A percentile compares a stretch with the other conserved stretches of the same genome.
phyloP scores from a whole-genome alignment of 2,329 filamentous ascomycete genomes.

The Thielaviopsis euricoi region DNA sequence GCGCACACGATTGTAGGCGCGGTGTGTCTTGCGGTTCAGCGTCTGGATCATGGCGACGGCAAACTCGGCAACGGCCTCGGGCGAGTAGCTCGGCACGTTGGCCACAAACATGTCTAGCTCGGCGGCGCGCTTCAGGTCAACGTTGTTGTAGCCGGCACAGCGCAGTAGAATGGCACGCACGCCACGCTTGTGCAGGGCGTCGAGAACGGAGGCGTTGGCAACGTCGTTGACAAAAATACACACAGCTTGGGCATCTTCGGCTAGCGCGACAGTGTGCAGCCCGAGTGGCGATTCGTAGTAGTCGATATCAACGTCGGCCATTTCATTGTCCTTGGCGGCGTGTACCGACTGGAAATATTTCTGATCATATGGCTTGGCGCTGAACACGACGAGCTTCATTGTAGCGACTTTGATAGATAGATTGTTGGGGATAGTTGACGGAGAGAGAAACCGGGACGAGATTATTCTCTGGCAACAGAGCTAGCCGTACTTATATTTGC shows the following conservation, averaged over 20 bases:
- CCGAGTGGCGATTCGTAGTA: conserved; percentile 43
- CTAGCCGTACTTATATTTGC: background rate
- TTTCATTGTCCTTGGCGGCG: conserved; percentile 18
- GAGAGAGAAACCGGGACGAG: background rate
- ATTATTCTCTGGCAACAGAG: background rate
- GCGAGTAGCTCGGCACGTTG: conserved; percentile 52
- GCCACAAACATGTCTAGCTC: conserved; percentile 42
- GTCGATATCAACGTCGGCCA: conserved; percentile 28
- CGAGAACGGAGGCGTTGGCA: conserved; percentile 33
- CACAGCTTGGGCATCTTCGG: conserved; percentile 35
- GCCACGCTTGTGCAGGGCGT: conserved; percentile 30
- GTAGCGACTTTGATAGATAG: conserved; percentile 3
- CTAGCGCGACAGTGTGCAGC: conserved; percentile 37
- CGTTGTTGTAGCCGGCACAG: conserved; percentile 53
- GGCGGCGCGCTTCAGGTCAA: conserved; percentile 41
- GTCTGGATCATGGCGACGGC: conserved; percentile 51
- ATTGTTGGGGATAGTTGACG: background rate
- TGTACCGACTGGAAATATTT: conserved; percentile 32
- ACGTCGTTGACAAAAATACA: conserved; percentile 55
- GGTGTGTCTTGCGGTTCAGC: conserved; percentile 50
- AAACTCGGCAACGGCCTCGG: conserved; percentile 54
- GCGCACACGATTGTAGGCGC: conserved; percentile 50
- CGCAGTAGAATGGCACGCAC: conserved; percentile 45
- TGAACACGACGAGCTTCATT: conserved; percentile 48
- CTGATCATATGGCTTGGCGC: conserved; percentile 46